phyloP scores from a whole-genome alignment of 2,329 filamentous ascomycete species.

The Colletotrichum lindemuthianum region DNA sequence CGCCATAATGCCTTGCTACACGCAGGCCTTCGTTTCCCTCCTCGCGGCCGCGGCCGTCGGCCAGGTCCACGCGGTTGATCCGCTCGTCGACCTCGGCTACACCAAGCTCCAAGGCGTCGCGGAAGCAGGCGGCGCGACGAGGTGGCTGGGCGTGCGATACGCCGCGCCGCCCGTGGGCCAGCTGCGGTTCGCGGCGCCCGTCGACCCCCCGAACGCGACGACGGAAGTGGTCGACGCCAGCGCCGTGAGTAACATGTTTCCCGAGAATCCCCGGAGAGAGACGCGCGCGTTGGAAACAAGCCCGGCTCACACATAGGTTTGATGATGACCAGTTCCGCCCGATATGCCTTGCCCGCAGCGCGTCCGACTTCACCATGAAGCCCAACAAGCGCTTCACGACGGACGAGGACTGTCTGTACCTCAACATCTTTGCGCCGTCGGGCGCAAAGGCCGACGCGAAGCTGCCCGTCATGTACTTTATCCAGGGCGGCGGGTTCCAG shows the following conservation, averaged over 20 bases:
- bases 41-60: constrained; percentile 25
- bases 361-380: constrained; percentile 39
- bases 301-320: background rate
- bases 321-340: constrained; percentile 11
- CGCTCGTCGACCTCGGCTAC: constrained; percentile 71
- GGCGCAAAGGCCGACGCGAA: constrained; percentile 58
- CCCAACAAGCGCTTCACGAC: constrained; percentile 37
- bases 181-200: constrained; percentile 74
- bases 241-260: too few relatives aligned
- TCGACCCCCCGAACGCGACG: constrained; percentile 51
- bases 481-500: constrained; percentile 72
- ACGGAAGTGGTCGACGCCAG: constrained; percentile 19
- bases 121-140: constrained; percentile 62
- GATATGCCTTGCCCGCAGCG: constrained; percentile 31
- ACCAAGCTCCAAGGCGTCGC: constrained; percentile 70
- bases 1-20: constrained; percentile 22
- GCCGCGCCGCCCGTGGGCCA: constrained; percentile 75
- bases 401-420: constrained; percentile 75
- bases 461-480: constrained; percentile 70
- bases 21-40: constrained; percentile 19
- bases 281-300: too few relatives aligned
- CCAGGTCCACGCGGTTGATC: constrained; percentile 32
- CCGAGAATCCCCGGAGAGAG: too few relatives aligned
- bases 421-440: constrained; percentile 71
- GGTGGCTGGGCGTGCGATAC: constrained; percentile 81